Conservation (phyloP, 2,329 filamentous ascomycete genomes). For the Fusarium siculi region DNA sequence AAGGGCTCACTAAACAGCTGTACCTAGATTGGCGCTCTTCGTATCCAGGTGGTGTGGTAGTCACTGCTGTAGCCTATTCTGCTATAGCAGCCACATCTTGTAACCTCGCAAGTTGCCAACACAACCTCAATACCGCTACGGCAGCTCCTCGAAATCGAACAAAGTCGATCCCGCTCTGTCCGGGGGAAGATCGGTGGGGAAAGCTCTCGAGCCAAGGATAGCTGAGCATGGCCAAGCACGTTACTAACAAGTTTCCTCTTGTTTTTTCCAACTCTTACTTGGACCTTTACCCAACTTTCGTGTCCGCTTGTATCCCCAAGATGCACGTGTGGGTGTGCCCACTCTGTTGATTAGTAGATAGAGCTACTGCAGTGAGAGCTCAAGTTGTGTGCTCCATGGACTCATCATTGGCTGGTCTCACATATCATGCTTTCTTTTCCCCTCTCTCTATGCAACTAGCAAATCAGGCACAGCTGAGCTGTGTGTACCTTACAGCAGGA, state of each 20-base stretch:
- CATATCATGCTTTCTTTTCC: constrained; percentile 21
- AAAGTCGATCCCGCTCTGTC: constrained; percentile 12
- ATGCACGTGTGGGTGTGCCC: constrained; percentile 22
- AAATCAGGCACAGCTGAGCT: constrained; percentile 30
- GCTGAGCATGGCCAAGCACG: constrained; percentile 2
- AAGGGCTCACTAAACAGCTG: not conserved
- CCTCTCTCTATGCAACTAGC: constrained; percentile 12
- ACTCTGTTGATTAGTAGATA: constrained; percentile 25
- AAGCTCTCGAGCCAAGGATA: constrained; percentile 3
- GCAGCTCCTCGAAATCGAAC: not conserved
- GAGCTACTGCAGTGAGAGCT: constrained; percentile 30
- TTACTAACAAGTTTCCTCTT: not conserved
- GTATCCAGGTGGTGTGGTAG: constrained; percentile 34
- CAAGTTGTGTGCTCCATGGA: constrained; percentile 1
- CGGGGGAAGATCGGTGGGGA: not conserved
- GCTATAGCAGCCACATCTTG: constrained; percentile 24
- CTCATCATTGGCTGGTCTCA: constrained; percentile 7
- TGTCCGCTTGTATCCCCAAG: not conserved
- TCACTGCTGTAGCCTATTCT: constrained; percentile 15
- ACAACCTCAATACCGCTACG: not conserved
- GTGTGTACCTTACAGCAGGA: constrained; percentile 35
- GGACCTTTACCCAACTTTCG: not conserved
- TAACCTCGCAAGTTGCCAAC: not conserved
- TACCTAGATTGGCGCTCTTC: constrained; percentile 28
- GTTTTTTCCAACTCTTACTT: constrained; percentile 8